A percentile compares a stretch with the other conserved stretches of the same genome.
These are phyloP conservation scores for Cryphonectria parasitica DNA, from an alignment of 2,329 filamentous ascomycete species.

Conservation along the genomic window DNA sequence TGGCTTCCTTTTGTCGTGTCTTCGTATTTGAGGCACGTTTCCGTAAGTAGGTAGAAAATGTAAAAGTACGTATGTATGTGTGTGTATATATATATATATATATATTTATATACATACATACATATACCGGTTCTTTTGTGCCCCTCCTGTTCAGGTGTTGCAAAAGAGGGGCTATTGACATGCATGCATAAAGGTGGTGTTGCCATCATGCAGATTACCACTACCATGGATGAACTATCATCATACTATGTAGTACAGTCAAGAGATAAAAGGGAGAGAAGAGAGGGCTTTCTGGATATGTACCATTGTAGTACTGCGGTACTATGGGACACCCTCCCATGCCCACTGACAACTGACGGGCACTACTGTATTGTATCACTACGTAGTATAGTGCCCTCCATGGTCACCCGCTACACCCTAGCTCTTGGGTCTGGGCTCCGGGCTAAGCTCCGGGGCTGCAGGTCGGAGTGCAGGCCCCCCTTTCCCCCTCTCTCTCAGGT, in stretches of 20 bases:
- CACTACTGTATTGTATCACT: not conserved
- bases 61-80: too few relatives aligned
- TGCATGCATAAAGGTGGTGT: too few relatives aligned
- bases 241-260: too few relatives aligned
- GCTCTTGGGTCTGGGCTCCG: not conserved
- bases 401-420: not conserved
- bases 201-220: too few relatives aligned
- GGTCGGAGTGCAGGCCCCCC: not conserved
- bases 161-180: too few relatives aligned
- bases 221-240: too few relatives aligned
- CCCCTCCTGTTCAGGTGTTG: too few relatives aligned
- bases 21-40: not conserved
- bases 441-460: slow-evolving; percentile 2
- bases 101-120: too few relatives aligned
- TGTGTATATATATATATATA: too few relatives aligned
- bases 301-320: not conserved
- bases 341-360: not conserved
- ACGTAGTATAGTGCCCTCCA: not conserved
- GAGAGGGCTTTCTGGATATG: too few relatives aligned
- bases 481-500: not conserved
- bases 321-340: not conserved
- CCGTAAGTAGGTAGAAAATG: not conserved
- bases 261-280: too few relatives aligned
- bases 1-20: not conserved
- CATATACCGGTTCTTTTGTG: too few relatives aligned